Evolutionary conservation across 768 basidiomycete species (phyloP), one percentile per base, ranked within the genome.

Genomic region (Tremella yokohamensis): DNA sequence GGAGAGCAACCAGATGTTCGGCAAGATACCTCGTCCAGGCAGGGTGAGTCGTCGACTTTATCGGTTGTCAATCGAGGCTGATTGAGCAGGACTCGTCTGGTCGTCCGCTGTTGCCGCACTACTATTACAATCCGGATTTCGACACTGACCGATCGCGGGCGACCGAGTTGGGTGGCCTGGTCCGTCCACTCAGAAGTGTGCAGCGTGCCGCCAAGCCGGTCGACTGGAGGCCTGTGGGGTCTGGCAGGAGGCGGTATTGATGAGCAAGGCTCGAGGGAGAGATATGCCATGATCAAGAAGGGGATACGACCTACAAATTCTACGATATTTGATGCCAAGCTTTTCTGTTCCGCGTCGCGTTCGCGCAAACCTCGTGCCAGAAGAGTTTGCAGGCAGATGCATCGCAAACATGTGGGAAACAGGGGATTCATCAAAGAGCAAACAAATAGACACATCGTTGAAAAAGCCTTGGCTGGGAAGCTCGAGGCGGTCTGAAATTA

Each of bases 181-280:
- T 76, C 44, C 54, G 75, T 45, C 75, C 75, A 1, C 47, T 76
- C 24, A 47, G 75, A 26, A 61, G 69, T 3, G 70, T 63, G 15
- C 75, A 76, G 58, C 54, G 73, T 42, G 72, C 62, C 15, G 73
- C 71, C 0, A 74, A 73, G 56, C 69, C 71, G 12, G 73, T 76
- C 54, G 75, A 76, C 54, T 76, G 75, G 75, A 59, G 75, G 37
- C 75, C 75, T 22, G 75, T 76, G 6, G 73, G 75, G 9, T 57
- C 65, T 40, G 62, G 69, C 6, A 49, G 68, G 58, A 60, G 73
- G 58, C 37, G 44, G 52, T 60, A 57, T 15, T 19, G 40, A n/a
- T 6, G 29, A 11, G 29, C 29, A 11, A 6, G 11, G 29, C 11
- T 11, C 29, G 29, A 34, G 29, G 11, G 4, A 11, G 29, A 34